These are phyloP conservation scores for Poterioochromonas sp. DNA, from an alignment of 352 stramenopile genomes.

Conservation along the genomic window DNA sequence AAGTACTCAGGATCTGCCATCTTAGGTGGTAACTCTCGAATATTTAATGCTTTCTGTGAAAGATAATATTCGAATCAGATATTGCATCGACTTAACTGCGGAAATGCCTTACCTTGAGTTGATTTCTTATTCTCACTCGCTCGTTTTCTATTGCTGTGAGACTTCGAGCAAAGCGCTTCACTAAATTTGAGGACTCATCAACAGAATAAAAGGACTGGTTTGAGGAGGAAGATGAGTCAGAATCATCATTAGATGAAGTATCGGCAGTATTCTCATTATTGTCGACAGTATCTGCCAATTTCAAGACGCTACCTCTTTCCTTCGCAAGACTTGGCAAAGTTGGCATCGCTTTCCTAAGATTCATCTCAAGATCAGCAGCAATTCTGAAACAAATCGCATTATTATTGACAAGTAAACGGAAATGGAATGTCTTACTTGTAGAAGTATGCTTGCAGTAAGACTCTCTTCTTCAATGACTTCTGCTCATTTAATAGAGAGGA, in stretches of 20 bases:
- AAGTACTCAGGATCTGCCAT: neutral
- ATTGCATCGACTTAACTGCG: neutral
- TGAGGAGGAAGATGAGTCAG: neutral
- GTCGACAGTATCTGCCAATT: neutral
- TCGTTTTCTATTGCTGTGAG: neutral
- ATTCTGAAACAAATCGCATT: neutral
- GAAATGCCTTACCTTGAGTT: neutral
- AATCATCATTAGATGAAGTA: too few species aligned
- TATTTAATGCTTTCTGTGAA: conserved; percentile 20
- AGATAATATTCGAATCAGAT: neutral
- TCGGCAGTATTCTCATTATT: neutral
- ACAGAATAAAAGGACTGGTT: too few species aligned
- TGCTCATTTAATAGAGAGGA: neutral
- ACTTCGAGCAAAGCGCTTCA: neutral
- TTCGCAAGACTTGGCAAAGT: neutral
- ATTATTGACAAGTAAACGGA: neutral
- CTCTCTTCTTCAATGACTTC: neutral
- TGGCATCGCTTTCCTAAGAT: neutral
- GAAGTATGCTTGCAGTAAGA: conserved; percentile 13
- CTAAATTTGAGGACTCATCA: neutral
- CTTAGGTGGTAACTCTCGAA: neutral
- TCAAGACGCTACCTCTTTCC: neutral
- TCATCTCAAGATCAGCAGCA: neutral
- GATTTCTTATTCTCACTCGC: neutral
- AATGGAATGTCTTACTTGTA: neutral